Evolutionary conservation across 1,139 yeast species (phyloP), one percentile per base, ranked within the genome.

Genomic region (Candida freyschussii): DNA sequence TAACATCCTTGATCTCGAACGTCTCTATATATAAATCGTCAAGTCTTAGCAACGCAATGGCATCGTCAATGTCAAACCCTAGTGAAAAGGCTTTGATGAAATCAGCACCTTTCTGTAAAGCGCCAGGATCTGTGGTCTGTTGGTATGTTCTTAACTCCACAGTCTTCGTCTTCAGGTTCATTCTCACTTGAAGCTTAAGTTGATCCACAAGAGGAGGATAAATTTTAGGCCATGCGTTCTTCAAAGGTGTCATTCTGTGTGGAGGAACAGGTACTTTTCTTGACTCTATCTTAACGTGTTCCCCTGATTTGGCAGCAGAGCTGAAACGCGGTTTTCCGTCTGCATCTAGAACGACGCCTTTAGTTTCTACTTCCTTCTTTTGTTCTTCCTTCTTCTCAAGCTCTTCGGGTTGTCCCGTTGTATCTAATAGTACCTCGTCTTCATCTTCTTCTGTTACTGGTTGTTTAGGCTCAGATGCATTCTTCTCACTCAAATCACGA

Each of bases 21-120:
- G 97, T 87, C 62, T 91, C 98, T 47, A 93, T 87, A 65, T 89
- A 91, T 48, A 91, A 72, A 59, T 91, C 99, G 59, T 91, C 98
- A 54, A 91, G 70, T 62, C 98, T 78, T 51, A 91, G 69, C 41
- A 91, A 67, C 7, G 99, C 96, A 51, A 93, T 85, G 29, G 98
- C 91, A 59, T 91, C 99, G 57, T 93, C 98, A 27, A 89, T 77
- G 56, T 91, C 99, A 53, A 91, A 91, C 10, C 99, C 99, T 33
- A 89, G 70, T 17, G 96, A 80, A 59, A 93, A 91, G 2, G 98
- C 97, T 56, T 84, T 82, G 42, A 91, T 75, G 56, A 91, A 91
- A 62, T 91, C 99, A 16, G 95, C 96, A 39, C 97, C 99, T 59
- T 91, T 91, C 57, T 91, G 99, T 46, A 91, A 69, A 4, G 98